phyloP scores from a whole-genome alignment of 2,329 filamentous ascomycete genomes.

The Aspergillus hortae region DNA sequence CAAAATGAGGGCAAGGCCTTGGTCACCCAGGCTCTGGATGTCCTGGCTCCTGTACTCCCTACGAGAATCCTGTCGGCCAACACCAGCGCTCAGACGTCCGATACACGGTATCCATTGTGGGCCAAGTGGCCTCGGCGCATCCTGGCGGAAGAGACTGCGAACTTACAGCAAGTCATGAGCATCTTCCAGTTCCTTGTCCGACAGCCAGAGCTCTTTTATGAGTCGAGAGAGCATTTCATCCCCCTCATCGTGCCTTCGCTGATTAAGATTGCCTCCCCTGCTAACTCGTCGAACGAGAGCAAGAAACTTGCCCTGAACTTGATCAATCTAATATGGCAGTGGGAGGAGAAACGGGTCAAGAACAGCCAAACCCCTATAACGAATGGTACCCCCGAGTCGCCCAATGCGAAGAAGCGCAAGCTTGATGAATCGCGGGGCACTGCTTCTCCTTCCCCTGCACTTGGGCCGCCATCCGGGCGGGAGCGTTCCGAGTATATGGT shows the following conservation, averaged over 20 bases:
- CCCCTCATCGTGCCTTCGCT: slow-evolving; percentile 84
- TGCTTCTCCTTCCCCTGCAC: slow-evolving; percentile 54
- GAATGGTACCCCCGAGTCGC: slow-evolving; percentile 60
- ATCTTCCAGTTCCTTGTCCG: slow-evolving; percentile 96
- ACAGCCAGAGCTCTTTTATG: slow-evolving; percentile 90
- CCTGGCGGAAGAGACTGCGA: slow-evolving; percentile 88
- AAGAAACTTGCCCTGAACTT: slow-evolving; percentile 88
- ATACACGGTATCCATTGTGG: slow-evolving; percentile 77
- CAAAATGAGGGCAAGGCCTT: slow-evolving; percentile 90
- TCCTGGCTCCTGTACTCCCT: slow-evolving; percentile 90
- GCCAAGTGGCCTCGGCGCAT: slow-evolving; percentile 86
- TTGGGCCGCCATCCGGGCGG: slow-evolving; percentile 37
- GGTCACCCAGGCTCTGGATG: slow-evolving; percentile 89
- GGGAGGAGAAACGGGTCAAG: slow-evolving; percentile 80
- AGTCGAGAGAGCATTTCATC: slow-evolving; percentile 87
- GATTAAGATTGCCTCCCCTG: slow-evolving; percentile 75
- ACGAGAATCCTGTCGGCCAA: slow-evolving; percentile 62
- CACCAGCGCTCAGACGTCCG: slow-evolving; percentile 55
- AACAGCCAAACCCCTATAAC: slow-evolving; percentile 23
- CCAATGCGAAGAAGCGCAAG: slow-evolving; percentile 70
- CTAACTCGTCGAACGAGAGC: slow-evolving; percentile 82
- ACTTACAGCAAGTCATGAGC: slow-evolving; percentile 90
- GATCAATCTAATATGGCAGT: slow-evolving; percentile 85
- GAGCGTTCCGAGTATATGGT: slow-evolving; percentile 67
- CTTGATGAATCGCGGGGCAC: slow-evolving; percentile 61